Percentiles rank a stretch among this genome's conserved stretches.
Evolutionary conservation across 768 basidiomycete species (phyloP).

Genomic region (Russula virescens): DNA sequence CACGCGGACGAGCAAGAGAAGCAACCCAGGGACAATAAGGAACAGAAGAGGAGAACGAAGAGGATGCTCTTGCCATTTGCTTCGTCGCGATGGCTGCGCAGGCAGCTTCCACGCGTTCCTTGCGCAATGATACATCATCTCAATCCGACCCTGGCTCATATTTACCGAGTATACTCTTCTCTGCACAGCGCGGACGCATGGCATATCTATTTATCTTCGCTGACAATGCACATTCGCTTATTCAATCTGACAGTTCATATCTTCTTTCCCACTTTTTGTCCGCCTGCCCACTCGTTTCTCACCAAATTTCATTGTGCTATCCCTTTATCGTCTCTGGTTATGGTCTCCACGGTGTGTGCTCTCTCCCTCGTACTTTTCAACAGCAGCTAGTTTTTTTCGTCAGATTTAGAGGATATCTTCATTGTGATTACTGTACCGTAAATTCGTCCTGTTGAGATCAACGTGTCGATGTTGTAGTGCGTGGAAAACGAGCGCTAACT

Average conservation of each 20-base stretch:
- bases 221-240: slow-evolving; percentile 19
- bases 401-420: slow-evolving; percentile 8
- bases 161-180: slow-evolving; percentile 5
- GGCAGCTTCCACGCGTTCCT: not conserved
- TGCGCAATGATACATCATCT: not conserved
- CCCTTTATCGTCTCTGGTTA: slow-evolving; percentile 22
- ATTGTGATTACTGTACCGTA: too few relatives aligned
- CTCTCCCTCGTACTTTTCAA: slow-evolving; percentile 9
- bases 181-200: slow-evolving; percentile 15
- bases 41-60: slow-evolving; percentile 83
- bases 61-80: slow-evolving; percentile 80
- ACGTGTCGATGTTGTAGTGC: too few relatives aligned
- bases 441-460: not conserved
- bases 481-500: too few relatives aligned
- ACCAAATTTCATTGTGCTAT: slow-evolving; percentile 11
- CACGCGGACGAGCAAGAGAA: slow-evolving; percentile 42
- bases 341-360: slow-evolving; percentile 9
- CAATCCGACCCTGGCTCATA: not conserved
- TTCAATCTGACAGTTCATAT: not conserved
- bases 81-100: slow-evolving; percentile 43
- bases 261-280: not conserved
- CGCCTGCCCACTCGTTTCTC: not conserved
- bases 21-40: slow-evolving; percentile 51
- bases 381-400: not conserved
- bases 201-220: slow-evolving; percentile 21